Conservation (phyloP, 331 rosid species). For the Phaseolus coccineus region DNA sequence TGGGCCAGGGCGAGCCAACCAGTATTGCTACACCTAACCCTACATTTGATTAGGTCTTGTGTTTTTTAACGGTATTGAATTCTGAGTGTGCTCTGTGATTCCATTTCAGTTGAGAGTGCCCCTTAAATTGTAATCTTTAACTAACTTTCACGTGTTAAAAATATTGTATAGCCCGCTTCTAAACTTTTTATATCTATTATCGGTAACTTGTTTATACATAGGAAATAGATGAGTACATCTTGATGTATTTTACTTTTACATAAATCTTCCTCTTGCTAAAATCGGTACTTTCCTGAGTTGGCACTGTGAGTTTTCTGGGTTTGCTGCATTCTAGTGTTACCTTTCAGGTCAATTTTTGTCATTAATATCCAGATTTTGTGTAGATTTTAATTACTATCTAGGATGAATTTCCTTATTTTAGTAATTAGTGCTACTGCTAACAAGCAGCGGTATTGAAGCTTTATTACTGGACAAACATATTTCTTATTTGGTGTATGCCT, state of each 20-base stretch:
- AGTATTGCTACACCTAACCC: background rate
- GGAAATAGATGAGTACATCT: background rate
- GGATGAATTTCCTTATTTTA: background rate
- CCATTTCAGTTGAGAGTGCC: slow-evolving; percentile 24
- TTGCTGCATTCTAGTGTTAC: background rate
- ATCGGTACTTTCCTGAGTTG: slow-evolving; percentile 19
- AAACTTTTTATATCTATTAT: background rate
- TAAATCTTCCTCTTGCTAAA: slow-evolving; percentile 13
- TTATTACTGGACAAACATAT: background rate
- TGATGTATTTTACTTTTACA: slow-evolving; percentile 11
- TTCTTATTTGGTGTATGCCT: slow-evolving; percentile 35
- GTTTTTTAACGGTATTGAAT: slow-evolving; percentile 1
- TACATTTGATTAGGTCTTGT: background rate
- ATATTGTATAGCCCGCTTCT: background rate
- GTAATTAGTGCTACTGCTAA: background rate
- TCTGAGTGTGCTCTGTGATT: background rate
- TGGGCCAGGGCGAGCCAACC: no score
- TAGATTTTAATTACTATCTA: background rate
- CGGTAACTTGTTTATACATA: background rate
- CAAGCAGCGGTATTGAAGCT: slow-evolving; percentile 13
- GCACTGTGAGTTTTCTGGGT: background rate
- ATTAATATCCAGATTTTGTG: slow-evolving; percentile 1
- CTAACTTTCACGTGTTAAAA: slow-evolving; percentile 19
- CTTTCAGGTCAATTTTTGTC: slow-evolving; percentile 24
- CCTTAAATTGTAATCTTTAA: background rate